Conservation (phyloP, 768 basidiomycete genomes). For the Suillus subluteus region DNA sequence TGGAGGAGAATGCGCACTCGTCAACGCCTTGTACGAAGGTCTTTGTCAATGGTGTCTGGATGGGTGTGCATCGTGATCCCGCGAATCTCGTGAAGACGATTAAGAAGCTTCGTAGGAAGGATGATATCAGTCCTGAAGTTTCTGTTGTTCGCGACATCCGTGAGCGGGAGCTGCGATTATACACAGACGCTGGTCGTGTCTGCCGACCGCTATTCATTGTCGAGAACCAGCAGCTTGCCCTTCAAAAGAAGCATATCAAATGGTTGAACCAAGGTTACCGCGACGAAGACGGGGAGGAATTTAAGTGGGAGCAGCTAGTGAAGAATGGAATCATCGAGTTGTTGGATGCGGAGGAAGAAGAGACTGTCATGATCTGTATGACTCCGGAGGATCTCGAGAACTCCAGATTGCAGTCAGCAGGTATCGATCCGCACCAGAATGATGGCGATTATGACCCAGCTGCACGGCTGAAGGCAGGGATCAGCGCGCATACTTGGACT, state of each 20-base stretch:
- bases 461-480: conserved; percentile 82
- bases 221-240: conserved; percentile 80
- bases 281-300: conserved; percentile 61
- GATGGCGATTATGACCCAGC: conserved; percentile 84
- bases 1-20: conserved; percentile 92
- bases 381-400: conserved; percentile 93
- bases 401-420: conserved; percentile 67
- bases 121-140: conserved; percentile 94
- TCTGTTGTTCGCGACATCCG: conserved; percentile 98
- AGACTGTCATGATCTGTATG: conserved; percentile 99
- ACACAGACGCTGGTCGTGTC: conserved; percentile 96
- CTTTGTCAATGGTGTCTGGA: conserved; percentile 99
- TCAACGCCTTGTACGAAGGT: conserved; percentile 89
- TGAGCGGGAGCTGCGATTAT: conserved; percentile 91
- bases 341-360: conserved; percentile 98
- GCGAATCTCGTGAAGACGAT: conserved; percentile 91
- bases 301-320: conserved; percentile 84
- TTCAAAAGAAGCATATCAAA: conserved; percentile 85
- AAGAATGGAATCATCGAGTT: conserved; percentile 91
- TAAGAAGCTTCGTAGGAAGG: conserved; percentile 88
- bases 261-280: conserved; percentile 63
- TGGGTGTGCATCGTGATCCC: conserved; percentile 96
- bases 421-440: conserved; percentile 58
- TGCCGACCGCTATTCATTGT: conserved; percentile 98
- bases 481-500: conserved; percentile 91